A percentile compares a stretch with the other conserved stretches of the same genome.
These are phyloP conservation scores for Microdochium trichocladiopsis DNA, from an alignment of 2,329 filamentous ascomycete genomes.

Conservation along the genomic window DNA sequence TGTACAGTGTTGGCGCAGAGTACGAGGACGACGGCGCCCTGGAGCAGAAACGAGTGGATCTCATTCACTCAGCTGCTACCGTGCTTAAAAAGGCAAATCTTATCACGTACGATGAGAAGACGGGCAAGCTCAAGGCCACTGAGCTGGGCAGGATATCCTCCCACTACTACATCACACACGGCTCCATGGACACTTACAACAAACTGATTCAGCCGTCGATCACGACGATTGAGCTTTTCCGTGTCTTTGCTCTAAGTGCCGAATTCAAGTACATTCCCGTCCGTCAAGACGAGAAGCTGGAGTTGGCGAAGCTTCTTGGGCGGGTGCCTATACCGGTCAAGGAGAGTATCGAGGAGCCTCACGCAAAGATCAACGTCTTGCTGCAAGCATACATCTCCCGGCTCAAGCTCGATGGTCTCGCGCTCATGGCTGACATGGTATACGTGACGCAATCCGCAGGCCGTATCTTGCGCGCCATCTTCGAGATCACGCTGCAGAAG, in stretches of 20 bases:
- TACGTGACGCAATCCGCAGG: slow-evolving; percentile 98
- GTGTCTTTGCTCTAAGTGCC: slow-evolving; percentile 89
- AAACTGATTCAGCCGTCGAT: slow-evolving; percentile 90
- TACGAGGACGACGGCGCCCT: slow-evolving; percentile 88
- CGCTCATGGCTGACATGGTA: slow-evolving; percentile 96
- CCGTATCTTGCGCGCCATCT: slow-evolving; percentile 89
- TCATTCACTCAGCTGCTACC: slow-evolving; percentile 87
- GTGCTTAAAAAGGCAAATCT: slow-evolving; percentile 83
- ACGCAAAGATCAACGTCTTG: slow-evolving; percentile 96
- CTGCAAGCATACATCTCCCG: slow-evolving; percentile 95
- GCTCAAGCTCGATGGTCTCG: slow-evolving; percentile 86
- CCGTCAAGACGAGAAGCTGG: slow-evolving; percentile 93
- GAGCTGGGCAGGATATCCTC: slow-evolving; percentile 94
- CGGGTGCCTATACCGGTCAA: slow-evolving; percentile 94
- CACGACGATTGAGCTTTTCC: slow-evolving; percentile 90
- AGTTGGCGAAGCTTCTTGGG: slow-evolving; percentile 83
- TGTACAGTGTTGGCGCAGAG: slow-evolving; percentile 93
- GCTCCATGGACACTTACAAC: slow-evolving; percentile 96
- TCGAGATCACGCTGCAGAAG: slow-evolving; percentile 96
- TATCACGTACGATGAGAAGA: slow-evolving; percentile 92
- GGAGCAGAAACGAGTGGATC: slow-evolving; percentile 95
- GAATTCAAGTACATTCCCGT: slow-evolving; percentile 99
- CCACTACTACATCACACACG: slow-evolving; percentile 96
- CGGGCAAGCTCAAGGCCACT: slow-evolving; percentile 79
- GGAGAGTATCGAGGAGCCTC: slow-evolving; percentile 92